phyloP scores from a whole-genome alignment of 1,139 yeast species.

The Ogataea hybrid region DNA sequence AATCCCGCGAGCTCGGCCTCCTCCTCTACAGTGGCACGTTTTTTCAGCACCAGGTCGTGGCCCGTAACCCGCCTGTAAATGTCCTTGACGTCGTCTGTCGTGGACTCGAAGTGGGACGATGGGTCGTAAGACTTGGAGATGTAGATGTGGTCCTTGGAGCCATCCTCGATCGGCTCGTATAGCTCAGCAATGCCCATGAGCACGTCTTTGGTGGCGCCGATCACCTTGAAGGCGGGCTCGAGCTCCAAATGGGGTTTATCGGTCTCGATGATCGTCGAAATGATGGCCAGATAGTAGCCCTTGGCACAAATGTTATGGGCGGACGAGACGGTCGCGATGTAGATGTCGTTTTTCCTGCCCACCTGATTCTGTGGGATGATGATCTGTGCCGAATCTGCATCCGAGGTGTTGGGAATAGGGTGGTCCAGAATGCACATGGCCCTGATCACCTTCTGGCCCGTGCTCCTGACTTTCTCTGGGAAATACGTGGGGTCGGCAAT shows the following conservation, averaged over 20 bases:
- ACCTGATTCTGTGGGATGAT: constrained; percentile 97
- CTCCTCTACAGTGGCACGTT: constrained; percentile 64
- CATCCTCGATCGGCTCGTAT: constrained; percentile 85
- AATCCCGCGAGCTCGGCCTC: constrained; percentile 44
- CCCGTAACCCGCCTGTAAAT: constrained; percentile 90
- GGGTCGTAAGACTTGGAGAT: constrained; percentile 90
- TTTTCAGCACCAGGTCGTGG: constrained; percentile 81
- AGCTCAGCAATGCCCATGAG: constrained; percentile 94
- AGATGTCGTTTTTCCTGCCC: constrained; percentile 89
- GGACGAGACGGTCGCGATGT: constrained; percentile 86
- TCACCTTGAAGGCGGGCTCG: constrained; percentile 89
- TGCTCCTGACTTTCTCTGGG: constrained; percentile 83
- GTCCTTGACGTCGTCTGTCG: constrained; percentile 96
- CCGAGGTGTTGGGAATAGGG: constrained; percentile 79
- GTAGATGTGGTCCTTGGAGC: constrained; percentile 73
- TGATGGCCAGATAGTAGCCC: constrained; percentile 90
- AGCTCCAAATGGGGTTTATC: constrained; percentile 90
- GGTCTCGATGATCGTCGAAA: constrained; percentile 93
- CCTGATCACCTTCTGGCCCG: constrained; percentile 86
- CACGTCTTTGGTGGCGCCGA: constrained; percentile 80
- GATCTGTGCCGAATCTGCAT: constrained; percentile 87
- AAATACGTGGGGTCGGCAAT: constrained; percentile 98
- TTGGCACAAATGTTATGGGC: constrained; percentile 90
- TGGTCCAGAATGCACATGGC: constrained; percentile 94
- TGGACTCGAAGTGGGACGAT: constrained; percentile 90